Percentiles rank a stretch among this genome's conserved stretches.
phyloP scores from a whole-genome alignment of 305 asterid genomes.

The Petunia hybrid region DNA sequence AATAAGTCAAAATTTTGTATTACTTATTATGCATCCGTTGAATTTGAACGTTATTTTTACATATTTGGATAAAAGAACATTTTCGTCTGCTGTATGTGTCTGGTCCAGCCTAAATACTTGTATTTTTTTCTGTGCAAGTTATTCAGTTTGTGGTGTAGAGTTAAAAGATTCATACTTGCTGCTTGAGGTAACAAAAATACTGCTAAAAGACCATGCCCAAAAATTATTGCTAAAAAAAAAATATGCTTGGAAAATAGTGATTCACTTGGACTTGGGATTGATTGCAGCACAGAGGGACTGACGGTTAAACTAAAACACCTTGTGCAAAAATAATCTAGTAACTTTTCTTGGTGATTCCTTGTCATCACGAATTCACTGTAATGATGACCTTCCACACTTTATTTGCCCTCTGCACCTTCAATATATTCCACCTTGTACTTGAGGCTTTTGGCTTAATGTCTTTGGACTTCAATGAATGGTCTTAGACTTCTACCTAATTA shows the following conservation, averaged over 20 bases:
- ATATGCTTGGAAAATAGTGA: constrained; percentile 12
- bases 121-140: neutral
- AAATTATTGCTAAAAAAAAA: neutral
- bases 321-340: neutral
- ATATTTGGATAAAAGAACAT: neutral
- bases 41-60: neutral
- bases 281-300: constrained; percentile 3
- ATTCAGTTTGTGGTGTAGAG: neutral
- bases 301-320: constrained; percentile 1
- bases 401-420: constrained; percentile 2
- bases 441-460: constrained; percentile 5
- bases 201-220: neutral
- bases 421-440: neutral
- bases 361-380: neutral
- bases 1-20: neutral
- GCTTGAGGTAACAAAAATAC: neutral
- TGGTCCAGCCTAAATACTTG: neutral
- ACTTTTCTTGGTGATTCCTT: constrained; percentile 1
- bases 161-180: neutral
- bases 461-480: neutral
- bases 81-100: neutral
- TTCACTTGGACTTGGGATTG: neutral
- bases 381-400: neutral
- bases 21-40: neutral
- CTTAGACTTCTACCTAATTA: neutral